Conservation (phyloP, 768 basidiomycete genomes). For the Amanita rubescens region DNA sequence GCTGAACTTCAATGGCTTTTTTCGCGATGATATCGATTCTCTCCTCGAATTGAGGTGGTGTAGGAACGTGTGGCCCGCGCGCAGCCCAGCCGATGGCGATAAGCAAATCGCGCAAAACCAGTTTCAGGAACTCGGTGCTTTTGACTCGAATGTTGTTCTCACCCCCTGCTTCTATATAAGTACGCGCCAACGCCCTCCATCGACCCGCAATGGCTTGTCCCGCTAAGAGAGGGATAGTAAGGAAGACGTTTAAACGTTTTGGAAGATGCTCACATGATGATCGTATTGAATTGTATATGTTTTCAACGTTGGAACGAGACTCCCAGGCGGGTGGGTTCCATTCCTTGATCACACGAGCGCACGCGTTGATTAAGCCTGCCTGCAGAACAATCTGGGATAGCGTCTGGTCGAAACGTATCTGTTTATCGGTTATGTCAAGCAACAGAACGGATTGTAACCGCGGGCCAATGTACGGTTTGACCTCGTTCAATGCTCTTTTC, state of each 20-base stretch:
- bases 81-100: neutral
- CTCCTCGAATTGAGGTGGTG: neutral
- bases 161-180: slow-evolving; percentile 17
- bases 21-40: neutral
- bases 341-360: neutral
- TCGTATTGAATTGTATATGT: slow-evolving; percentile 33
- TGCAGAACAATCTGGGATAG: slow-evolving; percentile 38
- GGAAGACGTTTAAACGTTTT: neutral
- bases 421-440: neutral
- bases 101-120: neutral
- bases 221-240: slow-evolving; percentile 18
- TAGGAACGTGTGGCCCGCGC: neutral
- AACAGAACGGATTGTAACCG: neutral
- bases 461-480: neutral
- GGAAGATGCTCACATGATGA: slow-evolving; percentile 28
- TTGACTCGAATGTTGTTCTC: neutral
- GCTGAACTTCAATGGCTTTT: slow-evolving; percentile 31
- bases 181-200: slow-evolving; percentile 45
- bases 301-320: slow-evolving; percentile 14
- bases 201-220: slow-evolving; percentile 44
- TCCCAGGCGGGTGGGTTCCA: neutral
- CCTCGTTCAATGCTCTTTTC: neutral
- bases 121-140: neutral
- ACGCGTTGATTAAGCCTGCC: slow-evolving; percentile 29
- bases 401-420: slow-evolving; percentile 23